Evolutionary conservation across 495 filamentous ascomycete genomes (phyloP).

Genomic region (Penicillium egyptiacum): DNA sequence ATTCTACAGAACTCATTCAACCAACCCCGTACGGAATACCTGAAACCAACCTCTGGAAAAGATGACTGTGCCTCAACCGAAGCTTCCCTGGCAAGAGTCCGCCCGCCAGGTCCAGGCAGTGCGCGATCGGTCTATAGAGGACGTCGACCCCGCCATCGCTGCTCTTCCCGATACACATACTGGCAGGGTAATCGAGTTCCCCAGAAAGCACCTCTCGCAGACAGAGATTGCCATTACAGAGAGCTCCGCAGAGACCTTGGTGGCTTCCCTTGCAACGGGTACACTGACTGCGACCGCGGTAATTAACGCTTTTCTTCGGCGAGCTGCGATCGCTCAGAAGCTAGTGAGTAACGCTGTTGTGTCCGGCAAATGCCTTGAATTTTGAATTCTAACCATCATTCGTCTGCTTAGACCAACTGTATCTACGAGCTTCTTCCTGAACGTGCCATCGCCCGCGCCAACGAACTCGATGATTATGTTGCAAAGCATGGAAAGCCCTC

Average conservation of each 20-base stretch:
- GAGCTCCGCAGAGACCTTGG: not conserved
- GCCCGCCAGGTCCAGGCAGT: constrained; percentile 3
- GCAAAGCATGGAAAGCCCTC: constrained; percentile 17
- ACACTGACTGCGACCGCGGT: constrained; percentile 22
- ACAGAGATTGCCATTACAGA: not conserved
- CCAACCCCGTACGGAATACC: no score
- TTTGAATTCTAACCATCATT: not conserved
- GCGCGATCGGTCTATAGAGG: not conserved
- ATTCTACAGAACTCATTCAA: not conserved
- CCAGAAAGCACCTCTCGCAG: not conserved
- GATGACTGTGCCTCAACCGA: not conserved
- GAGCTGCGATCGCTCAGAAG: constrained; percentile 47
- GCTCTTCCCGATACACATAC: not conserved
- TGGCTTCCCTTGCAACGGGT: not conserved
- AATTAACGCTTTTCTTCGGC: constrained; percentile 45
- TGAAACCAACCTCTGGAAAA: not conserved
- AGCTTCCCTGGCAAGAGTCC: constrained; percentile 1
- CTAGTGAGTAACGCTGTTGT: constrained; percentile 22
- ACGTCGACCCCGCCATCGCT: constrained; percentile 1
- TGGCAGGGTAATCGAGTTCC: constrained; percentile 6
- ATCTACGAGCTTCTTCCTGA: constrained; percentile 58
- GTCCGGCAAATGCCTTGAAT: not conserved
- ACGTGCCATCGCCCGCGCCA: constrained; percentile 48
- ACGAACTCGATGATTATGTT: constrained; percentile 24
- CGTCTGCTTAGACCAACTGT: constrained; percentile 38